Evolutionary conservation across 495 filamentous ascomycete genomes (phyloP).

Genomic region (Niebla homalea): DNA sequence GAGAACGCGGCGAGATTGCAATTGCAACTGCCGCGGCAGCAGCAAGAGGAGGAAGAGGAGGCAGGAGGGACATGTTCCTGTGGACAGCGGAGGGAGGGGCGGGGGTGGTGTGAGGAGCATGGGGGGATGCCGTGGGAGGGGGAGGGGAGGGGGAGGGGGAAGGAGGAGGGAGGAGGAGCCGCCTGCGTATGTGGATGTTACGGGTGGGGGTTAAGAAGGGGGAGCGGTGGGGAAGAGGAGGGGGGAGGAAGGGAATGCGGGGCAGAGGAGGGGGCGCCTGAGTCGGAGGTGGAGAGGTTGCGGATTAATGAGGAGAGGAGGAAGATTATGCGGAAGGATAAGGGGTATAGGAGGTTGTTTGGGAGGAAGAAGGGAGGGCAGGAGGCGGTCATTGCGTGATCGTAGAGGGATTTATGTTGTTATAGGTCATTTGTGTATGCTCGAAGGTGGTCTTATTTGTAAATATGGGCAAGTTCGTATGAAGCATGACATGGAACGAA

Average conservation of each 20-base stretch:
- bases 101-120: not conserved
- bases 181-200: not conserved
- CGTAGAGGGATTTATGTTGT: too few species aligned
- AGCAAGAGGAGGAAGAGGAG: not conserved
- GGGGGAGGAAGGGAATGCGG: not conserved
- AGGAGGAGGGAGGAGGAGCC: not conserved
- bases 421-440: too few species aligned
- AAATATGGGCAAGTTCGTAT: too few species aligned
- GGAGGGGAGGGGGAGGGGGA: not conserved
- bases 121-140: not conserved
- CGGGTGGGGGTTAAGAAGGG: not conserved
- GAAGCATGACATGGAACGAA: too few species aligned
- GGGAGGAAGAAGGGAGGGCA: not conserved
- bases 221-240: not conserved
- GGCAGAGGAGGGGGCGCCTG: not conserved
- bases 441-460: too few species aligned
- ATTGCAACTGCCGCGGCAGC: not conserved
- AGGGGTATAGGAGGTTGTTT: not conserved
- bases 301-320: slow-evolving; percentile 9
- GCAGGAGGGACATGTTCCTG: not conserved
- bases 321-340: not conserved
- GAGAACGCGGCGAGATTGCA: too few species aligned
- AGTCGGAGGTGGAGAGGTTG: slow-evolving; percentile 3
- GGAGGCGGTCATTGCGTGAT: not conserved
- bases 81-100: not conserved